Base-by-base conservation (phyloP, 768 basidiomycete species). In the Omphalotus guepiniiformis region DNA sequence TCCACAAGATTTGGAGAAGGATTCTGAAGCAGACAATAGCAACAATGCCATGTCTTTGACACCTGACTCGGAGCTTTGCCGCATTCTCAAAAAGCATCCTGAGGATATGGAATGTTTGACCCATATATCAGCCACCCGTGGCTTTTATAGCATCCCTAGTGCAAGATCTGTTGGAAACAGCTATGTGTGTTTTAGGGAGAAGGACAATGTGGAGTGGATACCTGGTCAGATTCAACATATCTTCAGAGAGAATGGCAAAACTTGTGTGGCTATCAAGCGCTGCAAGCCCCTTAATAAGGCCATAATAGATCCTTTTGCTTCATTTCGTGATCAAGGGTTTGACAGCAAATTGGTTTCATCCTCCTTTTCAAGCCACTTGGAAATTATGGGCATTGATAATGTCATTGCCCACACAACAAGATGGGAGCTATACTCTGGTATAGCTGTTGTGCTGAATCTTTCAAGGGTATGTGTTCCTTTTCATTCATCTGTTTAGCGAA, bases 191-290 rank as follows among this genome's bases (percentile, higher is more conserved):
- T 48, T 38, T 2, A 13, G 15, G 18, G 25, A 23, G 11, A 28
- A 13, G 3, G 47, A 18, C 11, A 11, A 29, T 3, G 12, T 2
- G 9, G 13, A 39, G 18, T 48, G 47, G 47, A 27, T 38, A 12
- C 37, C 37, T 11, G 47, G 47, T 2, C 47, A 4, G 18, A 48
- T 48, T 18, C 35, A 39, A 13, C 38, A 48, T 21, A 48, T 48
- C 13, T 48, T 38, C 45, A 19, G 1, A 18, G 7, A 35, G 6
- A n/a, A 36, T 16, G 28, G 18, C 12, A 19, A 23, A 36, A 16
- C 27, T 8, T 15, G 22, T 12, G 21, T 47, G 12, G 32, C 45
- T 12, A 25, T 47, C n/a, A 3, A 25, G 6, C 30, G 23, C 11
- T 35, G 45, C n/a, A 7, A 12, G 1, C 23, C 8, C 6, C 9